phyloP scores from a whole-genome alignment of 2,329 filamentous ascomycete species.

The Dactylellina drechsleri region DNA sequence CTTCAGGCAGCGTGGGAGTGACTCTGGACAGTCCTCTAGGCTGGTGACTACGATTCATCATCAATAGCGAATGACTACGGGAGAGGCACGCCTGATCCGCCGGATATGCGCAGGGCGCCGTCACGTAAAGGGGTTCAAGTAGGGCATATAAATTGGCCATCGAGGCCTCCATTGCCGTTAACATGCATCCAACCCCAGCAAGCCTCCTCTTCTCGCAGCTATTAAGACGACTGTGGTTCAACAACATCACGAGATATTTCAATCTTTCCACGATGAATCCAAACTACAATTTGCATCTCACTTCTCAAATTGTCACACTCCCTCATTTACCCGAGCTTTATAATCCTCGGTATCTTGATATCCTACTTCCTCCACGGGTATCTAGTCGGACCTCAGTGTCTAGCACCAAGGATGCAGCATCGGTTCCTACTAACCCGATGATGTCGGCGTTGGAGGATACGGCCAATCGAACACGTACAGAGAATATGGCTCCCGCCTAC shows the following conservation, averaged over 20 bases:
- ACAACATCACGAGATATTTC: constrained; percentile 10
- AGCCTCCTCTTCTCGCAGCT: background rate
- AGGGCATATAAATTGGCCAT: background rate
- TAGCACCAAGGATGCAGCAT: constrained; percentile 16
- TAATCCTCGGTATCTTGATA: constrained; percentile 31
- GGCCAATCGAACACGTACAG: constrained; percentile 66
- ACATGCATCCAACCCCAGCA: constrained; percentile 16
- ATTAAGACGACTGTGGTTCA: constrained; percentile 19
- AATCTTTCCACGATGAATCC: constrained; percentile 12
- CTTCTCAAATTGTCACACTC: constrained; percentile 30
- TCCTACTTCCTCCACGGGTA: constrained; percentile 18
- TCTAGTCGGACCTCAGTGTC: constrained; percentile 9
- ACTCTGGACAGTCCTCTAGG: background rate
- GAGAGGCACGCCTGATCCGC: background rate
- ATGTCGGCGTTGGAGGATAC: constrained; percentile 19
- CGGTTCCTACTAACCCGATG: constrained; percentile 26
- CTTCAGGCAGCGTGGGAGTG: constrained; percentile 5
- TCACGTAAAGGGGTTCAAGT: background rate
- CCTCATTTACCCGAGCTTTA: constrained; percentile 40
- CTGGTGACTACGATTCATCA: background rate
- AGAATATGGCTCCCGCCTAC: constrained; percentile 67
- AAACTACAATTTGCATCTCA: background rate
- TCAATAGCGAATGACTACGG: background rate
- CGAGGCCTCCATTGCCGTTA: constrained; percentile 8
- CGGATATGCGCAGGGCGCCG: constrained; percentile 15